Evolutionary conservation across 139 green algal species (phyloP).

Genomic region (Coccomyxa sp.): DNA sequence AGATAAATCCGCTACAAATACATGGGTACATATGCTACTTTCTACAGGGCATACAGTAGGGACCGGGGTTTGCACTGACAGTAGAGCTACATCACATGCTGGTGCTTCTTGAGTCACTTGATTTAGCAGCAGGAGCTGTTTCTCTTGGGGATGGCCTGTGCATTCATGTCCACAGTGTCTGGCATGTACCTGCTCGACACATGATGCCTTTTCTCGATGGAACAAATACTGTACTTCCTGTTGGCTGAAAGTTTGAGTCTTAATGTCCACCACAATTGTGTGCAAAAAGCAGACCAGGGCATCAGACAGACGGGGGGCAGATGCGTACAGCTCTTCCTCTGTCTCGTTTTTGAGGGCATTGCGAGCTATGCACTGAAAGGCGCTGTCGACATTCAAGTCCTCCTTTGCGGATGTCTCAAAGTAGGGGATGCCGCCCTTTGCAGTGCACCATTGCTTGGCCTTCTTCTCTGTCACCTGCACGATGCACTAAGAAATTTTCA

Average conservation of each 20-base stretch:
- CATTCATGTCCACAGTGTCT: slow-evolving; percentile 91
- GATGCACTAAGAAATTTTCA: background rate
- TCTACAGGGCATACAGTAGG: too few species aligned
- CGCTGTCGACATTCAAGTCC: slow-evolving; percentile 88
- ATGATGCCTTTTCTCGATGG: background rate
- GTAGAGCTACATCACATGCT: too few species aligned
- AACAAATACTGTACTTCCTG: background rate
- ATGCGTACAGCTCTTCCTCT: slow-evolving; percentile 85
- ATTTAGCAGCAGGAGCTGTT: slow-evolving; percentile 64
- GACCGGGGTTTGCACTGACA: too few species aligned
- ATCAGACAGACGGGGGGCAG: background rate
- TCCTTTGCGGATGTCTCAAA: slow-evolving; percentile 95
- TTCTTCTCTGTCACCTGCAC: slow-evolving; percentile 89
- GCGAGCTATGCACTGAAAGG: slow-evolving; percentile 84
- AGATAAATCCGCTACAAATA: too few species aligned
- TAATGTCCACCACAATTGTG: background rate
- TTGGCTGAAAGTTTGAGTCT: background rate
- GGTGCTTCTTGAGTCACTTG: too few species aligned
- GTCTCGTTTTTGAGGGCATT: slow-evolving; percentile 90
- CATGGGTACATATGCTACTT: too few species aligned
- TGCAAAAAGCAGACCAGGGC: background rate
- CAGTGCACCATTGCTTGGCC: slow-evolving; percentile 86
- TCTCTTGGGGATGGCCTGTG: slow-evolving; percentile 41
- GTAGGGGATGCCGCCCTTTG: slow-evolving; percentile 91
- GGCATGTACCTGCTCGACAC: slow-evolving; percentile 69